Evolutionary conservation across 139 green algal species (phyloP), one percentile per base, ranked within the genome.

Genomic region (Marvania coccoides): DNA sequence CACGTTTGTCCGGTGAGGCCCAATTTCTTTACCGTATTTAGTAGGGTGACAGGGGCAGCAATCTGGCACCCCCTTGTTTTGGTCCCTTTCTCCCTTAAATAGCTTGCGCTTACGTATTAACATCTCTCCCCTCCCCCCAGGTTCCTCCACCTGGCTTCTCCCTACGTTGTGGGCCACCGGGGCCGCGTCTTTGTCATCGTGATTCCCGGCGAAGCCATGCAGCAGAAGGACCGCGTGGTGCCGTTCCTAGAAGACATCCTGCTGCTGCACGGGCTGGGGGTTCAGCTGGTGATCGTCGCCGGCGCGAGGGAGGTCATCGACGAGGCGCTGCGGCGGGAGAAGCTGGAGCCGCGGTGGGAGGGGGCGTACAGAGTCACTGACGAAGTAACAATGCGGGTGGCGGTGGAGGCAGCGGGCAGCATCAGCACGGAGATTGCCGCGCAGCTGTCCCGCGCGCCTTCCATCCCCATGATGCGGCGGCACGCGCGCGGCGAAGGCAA

Each of bases 81-180:
- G n/a, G n/a, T n/a, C n/a, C n/a, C n/a, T n/a, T n/a, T n/a, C n/a
- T n/a, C n/a, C n/a, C n/a, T n/a, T n/a, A n/a, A n/a, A n/a, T n/a
- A n/a, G n/a, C n/a, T n/a, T n/a, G n/a, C n/a, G n/a, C n/a, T n/a
- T n/a, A n/a, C n/a, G n/a, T n/a, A n/a, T n/a, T n/a, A n/a, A n/a
- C n/a, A n/a, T n/a, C n/a, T n/a, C n/a, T n/a, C n/a, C n/a, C n/a
- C n/a, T n/a, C n/a, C n/a, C n/a, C n/a, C n/a, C n/a, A n/a, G 48
- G 9, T 78, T 70, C 45, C 37, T 78, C n/a, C 71, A 78, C 53
- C 45, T 70, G 33, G 88, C 91, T 0, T 93, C 83, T 0, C 85
- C 92, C 13, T 98, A 98, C 70, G 95, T 98, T 10, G 77, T 83
- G 47, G 85, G 87, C 4, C 92, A 98, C 70, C 67, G 88, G 0